A percentile compares a stretch with the other conserved stretches of the same genome.
These are phyloP conservation scores for Paramyrothecium sp. DNA, from an alignment of 2,329 filamentous ascomycete species.

Conservation along the genomic window DNA sequence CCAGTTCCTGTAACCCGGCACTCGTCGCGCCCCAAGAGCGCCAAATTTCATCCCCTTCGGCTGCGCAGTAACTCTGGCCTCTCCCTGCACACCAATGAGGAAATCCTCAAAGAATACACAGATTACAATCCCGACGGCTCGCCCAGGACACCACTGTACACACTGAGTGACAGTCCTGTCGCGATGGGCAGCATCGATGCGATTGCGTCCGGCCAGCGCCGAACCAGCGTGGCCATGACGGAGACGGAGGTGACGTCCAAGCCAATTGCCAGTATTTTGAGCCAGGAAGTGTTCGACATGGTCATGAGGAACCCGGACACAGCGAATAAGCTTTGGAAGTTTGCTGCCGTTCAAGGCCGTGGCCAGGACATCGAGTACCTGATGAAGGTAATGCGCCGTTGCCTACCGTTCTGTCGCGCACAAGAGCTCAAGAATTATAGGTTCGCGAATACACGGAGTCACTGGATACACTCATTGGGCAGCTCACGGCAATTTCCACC, in stretches of 20 bases:
- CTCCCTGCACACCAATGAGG: slow-evolving; percentile 42
- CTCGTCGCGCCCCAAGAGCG: slow-evolving; percentile 20
- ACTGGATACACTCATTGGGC: slow-evolving; percentile 40
- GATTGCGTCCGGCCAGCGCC: slow-evolving; percentile 22
- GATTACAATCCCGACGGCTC: slow-evolving; percentile 42
- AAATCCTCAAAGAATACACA: slow-evolving; percentile 43
- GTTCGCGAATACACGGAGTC: slow-evolving; percentile 44
- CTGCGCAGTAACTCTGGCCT: slow-evolving; percentile 46
- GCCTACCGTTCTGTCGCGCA: slow-evolving; percentile 1
- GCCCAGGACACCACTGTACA: slow-evolving; percentile 19
- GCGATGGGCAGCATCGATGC: slow-evolving; percentile 25
- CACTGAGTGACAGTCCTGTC: slow-evolving; percentile 9
- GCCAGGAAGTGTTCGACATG: slow-evolving; percentile 47
- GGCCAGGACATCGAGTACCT: slow-evolving; percentile 52
- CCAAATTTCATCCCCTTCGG: slow-evolving; percentile 24
- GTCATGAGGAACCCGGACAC: slow-evolving; percentile 48
- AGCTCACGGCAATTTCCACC: slow-evolving; percentile 35
- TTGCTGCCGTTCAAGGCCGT: slow-evolving; percentile 44
- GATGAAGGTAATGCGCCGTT: slow-evolving; percentile 37
- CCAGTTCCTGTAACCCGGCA: background rate
- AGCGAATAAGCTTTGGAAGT: slow-evolving; percentile 44
- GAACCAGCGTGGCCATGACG: slow-evolving; percentile 19
- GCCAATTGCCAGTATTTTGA: slow-evolving; percentile 45
- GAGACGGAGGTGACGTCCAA: slow-evolving; percentile 22
- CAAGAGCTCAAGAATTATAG: slow-evolving; percentile 7